Base-by-base conservation (phyloP, 1,284 basidiomycete species). In the Sporisorium iseilematis-ciliati region DNA sequence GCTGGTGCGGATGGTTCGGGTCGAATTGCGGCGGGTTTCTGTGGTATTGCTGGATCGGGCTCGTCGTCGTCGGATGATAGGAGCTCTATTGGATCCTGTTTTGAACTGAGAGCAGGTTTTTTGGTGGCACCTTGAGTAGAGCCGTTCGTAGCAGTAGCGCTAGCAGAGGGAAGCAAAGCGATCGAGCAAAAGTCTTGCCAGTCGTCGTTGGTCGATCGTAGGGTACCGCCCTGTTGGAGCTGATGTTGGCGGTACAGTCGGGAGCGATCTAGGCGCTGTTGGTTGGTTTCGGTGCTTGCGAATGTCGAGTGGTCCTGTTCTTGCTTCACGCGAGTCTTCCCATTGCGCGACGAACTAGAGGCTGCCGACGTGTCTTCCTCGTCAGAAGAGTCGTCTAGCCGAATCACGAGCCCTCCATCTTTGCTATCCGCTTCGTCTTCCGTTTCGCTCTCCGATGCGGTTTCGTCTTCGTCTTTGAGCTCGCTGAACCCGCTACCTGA, bases 111-210 rank as follows among this genome's bases (percentile, higher is more conserved):
- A 10, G 23, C 2, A 7, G 23, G 18, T 18, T 33, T 45, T 14
- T 20, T 43, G n/a, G 59, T 29, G 7, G 50, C 4, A 2, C 5
- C 16, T 16, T 33, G 8, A 33, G 41, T 42, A 6, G 54, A 20
- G 40, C 25, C 40, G n/a, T 26, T 21, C 4, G 54, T 38, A 7
- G 50, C 52, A 42, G 52, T 49, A 1, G 67, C 57, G 54, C 50
- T 46, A 51, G 45, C 4, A 18, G 33, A 29, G 7, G 57, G 21
- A n/a, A 61, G 7, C 23, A 41, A 26, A 2, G 65, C 49, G 16
- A 68, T 58, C 5, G 64, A 57, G 54, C 65, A 72, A 21, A 75
- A 73, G 11, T 68, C 74, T 35, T 35, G 52, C 74, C 74, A 76
- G 25, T 76, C 74, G 10, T 76, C 65, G 38, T 48, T 41, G 23